phyloP scores from a whole-genome alignment of 2,329 filamentous ascomycete genomes.

The Ophiobolus disseminans region DNA sequence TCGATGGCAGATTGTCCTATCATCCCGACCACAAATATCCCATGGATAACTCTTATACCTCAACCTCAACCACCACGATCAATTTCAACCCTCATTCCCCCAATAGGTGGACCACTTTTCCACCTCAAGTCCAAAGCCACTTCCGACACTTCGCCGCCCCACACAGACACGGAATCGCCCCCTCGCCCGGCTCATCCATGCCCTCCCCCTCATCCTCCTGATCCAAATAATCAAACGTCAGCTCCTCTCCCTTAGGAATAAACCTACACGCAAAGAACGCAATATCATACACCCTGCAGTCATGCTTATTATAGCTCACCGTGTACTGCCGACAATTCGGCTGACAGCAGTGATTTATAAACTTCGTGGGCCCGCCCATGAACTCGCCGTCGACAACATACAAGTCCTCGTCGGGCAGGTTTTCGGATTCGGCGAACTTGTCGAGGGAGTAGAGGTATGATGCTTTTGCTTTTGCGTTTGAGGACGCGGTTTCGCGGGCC shows the following conservation, averaged over 20 bases:
- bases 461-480: constrained; percentile 72
- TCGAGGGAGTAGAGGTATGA: constrained; percentile 83
- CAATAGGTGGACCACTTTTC: too few relatives aligned
- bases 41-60: too few relatives aligned
- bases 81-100: too few relatives aligned
- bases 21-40: too few relatives aligned
- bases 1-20: too few relatives aligned
- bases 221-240: constrained; percentile 83
- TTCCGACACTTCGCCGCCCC: constrained; percentile 71
- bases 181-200: constrained; percentile 58
- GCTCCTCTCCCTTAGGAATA: constrained; percentile 70
- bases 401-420: constrained; percentile 51
- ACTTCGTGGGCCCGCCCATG: constrained; percentile 78
- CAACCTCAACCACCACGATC: too few relatives aligned
- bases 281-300: constrained; percentile 76
- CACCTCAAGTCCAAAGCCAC: constrained; percentile 65
- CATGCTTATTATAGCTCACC: constrained; percentile 76
- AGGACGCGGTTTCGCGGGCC: constrained; percentile 64
- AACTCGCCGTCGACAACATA: constrained; percentile 71
- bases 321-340: constrained; percentile 83
- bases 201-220: constrained; percentile 60
- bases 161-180: constrained; percentile 59
- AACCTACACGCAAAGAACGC: constrained; percentile 76
- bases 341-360: constrained; percentile 83
- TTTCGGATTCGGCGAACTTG: constrained; percentile 73